A percentile compares a stretch with the other conserved stretches of the same genome.
phyloP scores from a whole-genome alignment of 2,329 filamentous ascomycete genomes.

The Fusarium agapanthi region DNA sequence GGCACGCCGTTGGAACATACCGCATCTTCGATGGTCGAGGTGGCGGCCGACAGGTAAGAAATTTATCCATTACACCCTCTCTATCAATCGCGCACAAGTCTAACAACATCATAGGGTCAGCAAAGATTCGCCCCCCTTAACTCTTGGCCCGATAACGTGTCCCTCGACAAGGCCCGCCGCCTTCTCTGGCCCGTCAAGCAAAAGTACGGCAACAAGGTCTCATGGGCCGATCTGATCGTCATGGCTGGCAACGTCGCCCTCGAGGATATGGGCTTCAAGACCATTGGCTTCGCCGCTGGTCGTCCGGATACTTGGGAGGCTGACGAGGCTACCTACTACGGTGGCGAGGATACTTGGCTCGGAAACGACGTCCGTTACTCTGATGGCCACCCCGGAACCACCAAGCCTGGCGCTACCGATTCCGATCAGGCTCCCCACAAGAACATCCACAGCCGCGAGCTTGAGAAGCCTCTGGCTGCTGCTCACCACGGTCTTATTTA shows the following conservation, averaged over 20 bases:
- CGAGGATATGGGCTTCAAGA: conserved; percentile 79
- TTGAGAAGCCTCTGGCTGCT: conserved; percentile 74
- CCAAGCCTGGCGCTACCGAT: conserved; percentile 23
- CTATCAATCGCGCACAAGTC: neutral
- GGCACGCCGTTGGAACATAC: conserved; percentile 83
- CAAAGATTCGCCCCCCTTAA: conserved; percentile 86
- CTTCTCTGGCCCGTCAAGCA: conserved; percentile 83
- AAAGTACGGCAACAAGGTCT: conserved; percentile 85
- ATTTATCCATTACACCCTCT: neutral
- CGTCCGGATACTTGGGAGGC: conserved; percentile 78
- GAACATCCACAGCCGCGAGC: conserved; percentile 67
- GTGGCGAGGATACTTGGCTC: conserved; percentile 75
- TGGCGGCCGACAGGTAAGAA: conserved; percentile 67
- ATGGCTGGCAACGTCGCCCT: conserved; percentile 80
- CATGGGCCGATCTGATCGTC: conserved; percentile 78
- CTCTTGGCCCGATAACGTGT: conserved; percentile 82
- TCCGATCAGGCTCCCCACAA: conserved; percentile 11
- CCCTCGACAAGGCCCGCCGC: conserved; percentile 81
- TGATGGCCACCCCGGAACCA: conserved; percentile 60
- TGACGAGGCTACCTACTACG: conserved; percentile 82
- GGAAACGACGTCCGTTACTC: conserved; percentile 80
- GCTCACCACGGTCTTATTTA: conserved; percentile 59
- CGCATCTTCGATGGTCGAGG: conserved; percentile 79
- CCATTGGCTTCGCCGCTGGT: conserved; percentile 77
- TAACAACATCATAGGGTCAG: conserved; percentile 59